A percentile compares a stretch with the other conserved stretches of the same genome.
These are phyloP conservation scores for Bipolaris victoriae DNA, from an alignment of 2,329 filamentous ascomycete species.

Conservation along the genomic window DNA sequence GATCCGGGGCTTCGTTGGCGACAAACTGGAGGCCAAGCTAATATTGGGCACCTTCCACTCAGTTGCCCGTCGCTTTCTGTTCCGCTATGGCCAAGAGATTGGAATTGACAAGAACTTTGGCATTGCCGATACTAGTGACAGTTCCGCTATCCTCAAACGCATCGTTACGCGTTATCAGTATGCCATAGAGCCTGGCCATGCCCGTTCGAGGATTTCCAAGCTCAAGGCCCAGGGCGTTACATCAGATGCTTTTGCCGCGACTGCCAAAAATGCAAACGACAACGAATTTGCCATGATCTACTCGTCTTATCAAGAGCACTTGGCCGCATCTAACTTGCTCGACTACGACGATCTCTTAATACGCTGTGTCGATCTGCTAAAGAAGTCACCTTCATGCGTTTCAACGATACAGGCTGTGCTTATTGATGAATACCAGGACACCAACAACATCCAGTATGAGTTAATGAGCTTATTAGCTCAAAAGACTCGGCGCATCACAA, in stretches of 20 bases:
- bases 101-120: conserved; percentile 83
- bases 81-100: conserved; percentile 82
- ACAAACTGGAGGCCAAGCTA: conserved; percentile 74
- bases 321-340: conserved; percentile 78
- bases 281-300: conserved; percentile 73
- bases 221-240: conserved; percentile 64
- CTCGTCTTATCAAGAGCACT: conserved; percentile 76
- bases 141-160: conserved; percentile 76
- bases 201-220: conserved; percentile 75
- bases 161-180: conserved; percentile 78
- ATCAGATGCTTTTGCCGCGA: conserved; percentile 52
- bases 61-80: conserved; percentile 83
- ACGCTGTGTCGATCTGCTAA: conserved; percentile 79
- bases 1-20: conserved; percentile 80
- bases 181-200: conserved; percentile 70
- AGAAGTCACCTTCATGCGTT: conserved; percentile 76
- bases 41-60: conserved; percentile 95
- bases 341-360: conserved; percentile 95
- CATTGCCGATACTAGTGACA: conserved; percentile 87
- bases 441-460: conserved; percentile 92
- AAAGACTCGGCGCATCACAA: conserved; percentile 76
- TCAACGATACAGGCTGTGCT: conserved; percentile 88
- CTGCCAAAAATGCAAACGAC: conserved; percentile 56
- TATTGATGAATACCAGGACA: conserved; percentile 98
- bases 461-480: conserved; percentile 88